Percentiles rank a stretch among this genome's conserved stretches.
Evolutionary conservation across 148 eudicot genomes (phyloP).

Genomic region (Cornus florida): DNA sequence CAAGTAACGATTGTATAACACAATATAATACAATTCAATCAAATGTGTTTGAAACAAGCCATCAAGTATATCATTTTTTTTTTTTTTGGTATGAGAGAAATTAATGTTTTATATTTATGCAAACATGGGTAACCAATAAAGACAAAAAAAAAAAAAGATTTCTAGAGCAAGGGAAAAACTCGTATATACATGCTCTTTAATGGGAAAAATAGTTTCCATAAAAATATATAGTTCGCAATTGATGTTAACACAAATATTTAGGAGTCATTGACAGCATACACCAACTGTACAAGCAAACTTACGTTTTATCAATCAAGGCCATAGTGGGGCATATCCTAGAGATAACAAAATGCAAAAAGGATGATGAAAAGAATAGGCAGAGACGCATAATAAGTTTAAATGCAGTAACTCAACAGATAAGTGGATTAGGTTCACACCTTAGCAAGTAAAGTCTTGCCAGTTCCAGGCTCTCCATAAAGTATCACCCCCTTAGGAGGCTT

Average conservation of each 20-base stretch:
- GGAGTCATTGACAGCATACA: not conserved
- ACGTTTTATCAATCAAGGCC: not conserved
- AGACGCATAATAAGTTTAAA: too few species aligned
- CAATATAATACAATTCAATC: too few species aligned
- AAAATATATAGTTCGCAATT: not conserved
- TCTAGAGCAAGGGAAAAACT: not conserved
- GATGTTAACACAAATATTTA: not conserved
- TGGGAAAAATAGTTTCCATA: not conserved
- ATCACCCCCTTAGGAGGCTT: slow-evolving; percentile 98
- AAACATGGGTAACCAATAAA: too few species aligned
- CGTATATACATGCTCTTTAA: not conserved
- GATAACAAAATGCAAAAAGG: not conserved
- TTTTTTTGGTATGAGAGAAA: too few species aligned
- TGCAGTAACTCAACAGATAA: too few species aligned
- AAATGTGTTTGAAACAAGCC: not conserved
- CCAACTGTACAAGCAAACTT: not conserved
- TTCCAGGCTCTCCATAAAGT: slow-evolving; percentile 97
- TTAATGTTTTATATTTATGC: too few species aligned
- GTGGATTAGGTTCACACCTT: slow-evolving; percentile 47
- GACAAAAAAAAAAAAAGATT: too few species aligned
- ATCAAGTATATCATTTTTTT: not conserved
- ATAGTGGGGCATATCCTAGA: not conserved
- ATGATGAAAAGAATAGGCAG: too few species aligned
- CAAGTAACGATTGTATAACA: not conserved
- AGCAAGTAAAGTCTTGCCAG: slow-evolving; percentile 95